Conservation (phyloP, 192 early-diverging fungal species). For the Helicostylum pulchrum region DNA sequence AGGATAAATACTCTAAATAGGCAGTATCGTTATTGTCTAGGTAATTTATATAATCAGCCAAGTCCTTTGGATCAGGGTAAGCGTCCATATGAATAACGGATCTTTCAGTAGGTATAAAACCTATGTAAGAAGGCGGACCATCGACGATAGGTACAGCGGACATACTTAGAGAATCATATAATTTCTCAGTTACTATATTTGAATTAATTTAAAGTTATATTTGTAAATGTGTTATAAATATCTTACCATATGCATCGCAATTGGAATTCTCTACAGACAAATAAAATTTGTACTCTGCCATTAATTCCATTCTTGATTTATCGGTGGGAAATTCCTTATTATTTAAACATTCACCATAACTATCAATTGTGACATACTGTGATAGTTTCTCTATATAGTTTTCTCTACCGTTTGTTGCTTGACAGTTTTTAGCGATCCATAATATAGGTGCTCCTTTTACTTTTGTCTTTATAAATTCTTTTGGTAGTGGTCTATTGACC, state of each 20-base stretch:
- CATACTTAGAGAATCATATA: constrained; percentile 14
- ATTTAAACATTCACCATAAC: constrained; percentile 21
- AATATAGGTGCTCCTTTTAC: constrained; percentile 8
- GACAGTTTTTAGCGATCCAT: constrained; percentile 24
- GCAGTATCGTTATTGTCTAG: constrained; percentile 12
- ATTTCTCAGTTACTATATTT: constrained; percentile 21
- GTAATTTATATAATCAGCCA: constrained; percentile 19
- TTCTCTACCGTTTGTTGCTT: constrained; percentile 11
- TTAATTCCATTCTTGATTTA: constrained; percentile 1
- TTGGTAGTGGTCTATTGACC: constrained; percentile 17
- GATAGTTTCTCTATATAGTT: constrained; percentile 11
- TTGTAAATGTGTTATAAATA: neutral
- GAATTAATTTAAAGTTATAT: neutral
- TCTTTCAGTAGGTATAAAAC: constrained; percentile 4
- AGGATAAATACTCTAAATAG: constrained; percentile 7
- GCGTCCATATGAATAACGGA: constrained; percentile 19
- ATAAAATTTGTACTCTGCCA: constrained; percentile 28
- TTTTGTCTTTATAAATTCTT: constrained; percentile 15
- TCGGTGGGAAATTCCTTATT: constrained; percentile 4
- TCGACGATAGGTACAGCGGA: constrained; percentile 20
- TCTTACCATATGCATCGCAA: constrained; percentile 26
- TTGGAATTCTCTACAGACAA: constrained; percentile 21
- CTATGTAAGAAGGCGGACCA: constrained; percentile 10
- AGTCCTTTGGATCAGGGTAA: constrained; percentile 20
- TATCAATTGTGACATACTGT: constrained; percentile 18